Conservation (phyloP, 2,329 filamentous ascomycete genomes). For the Cadophora sp. region DNA sequence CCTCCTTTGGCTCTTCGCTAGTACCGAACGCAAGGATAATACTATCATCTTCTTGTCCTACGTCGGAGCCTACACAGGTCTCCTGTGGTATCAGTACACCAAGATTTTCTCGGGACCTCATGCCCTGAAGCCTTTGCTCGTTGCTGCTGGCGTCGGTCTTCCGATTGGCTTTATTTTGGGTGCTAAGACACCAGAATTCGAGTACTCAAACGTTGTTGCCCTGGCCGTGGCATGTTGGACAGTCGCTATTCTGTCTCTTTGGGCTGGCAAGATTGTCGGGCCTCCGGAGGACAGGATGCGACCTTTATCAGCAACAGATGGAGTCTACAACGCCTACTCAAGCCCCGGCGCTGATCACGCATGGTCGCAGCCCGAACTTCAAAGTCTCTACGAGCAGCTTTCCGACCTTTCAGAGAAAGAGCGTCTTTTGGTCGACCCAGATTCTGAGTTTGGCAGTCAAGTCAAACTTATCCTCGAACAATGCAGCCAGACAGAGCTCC, state of each 20-base stretch:
- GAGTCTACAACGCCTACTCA: conserved; percentile 28
- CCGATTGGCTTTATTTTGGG: conserved; percentile 54
- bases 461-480: conserved; percentile 46
- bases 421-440: conserved; percentile 49
- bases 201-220: conserved; percentile 55
- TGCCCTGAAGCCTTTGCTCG: conserved; percentile 55
- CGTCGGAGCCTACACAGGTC: conserved; percentile 38
- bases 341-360: conserved; percentile 49
- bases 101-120: conserved; percentile 59
- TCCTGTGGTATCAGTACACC: conserved; percentile 56
- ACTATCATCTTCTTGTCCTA: conserved; percentile 35
- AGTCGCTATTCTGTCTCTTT: conserved; percentile 56
- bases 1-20: conserved; percentile 59
- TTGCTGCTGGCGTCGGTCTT: conserved; percentile 54
- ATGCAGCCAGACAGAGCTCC: conserved; percentile 14
- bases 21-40: conserved; percentile 37
- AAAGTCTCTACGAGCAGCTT: conserved; percentile 52
- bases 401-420: conserved; percentile 49
- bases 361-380: conserved; percentile 57
- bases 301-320: not conserved
- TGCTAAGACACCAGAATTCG: conserved; percentile 47
- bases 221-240: conserved; percentile 58
- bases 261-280: conserved; percentile 56
- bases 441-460: conserved; percentile 55
- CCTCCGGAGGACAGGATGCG: conserved; percentile 46